These are phyloP conservation scores for Leccinum imitatum DNA, from an alignment of 768 basidiomycete species.

Conservation along the genomic window DNA sequence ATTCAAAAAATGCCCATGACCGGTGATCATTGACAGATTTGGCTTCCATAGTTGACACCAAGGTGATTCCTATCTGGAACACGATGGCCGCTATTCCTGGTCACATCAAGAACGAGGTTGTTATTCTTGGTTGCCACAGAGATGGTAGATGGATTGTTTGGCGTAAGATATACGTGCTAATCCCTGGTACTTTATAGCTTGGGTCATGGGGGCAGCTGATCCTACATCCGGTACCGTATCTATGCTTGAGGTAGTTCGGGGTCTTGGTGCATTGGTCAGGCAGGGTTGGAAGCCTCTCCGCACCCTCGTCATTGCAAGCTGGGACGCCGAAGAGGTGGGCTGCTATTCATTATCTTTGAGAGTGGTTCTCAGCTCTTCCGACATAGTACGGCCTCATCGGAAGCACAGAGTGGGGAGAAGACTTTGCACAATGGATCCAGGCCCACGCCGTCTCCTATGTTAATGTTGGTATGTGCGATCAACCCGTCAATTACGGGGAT, in stretches of 20 bases:
- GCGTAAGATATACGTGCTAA: background rate
- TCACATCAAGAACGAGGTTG: constrained; percentile 76
- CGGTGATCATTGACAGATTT: background rate
- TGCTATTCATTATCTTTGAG: background rate
- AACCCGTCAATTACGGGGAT: background rate
- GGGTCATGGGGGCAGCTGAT: constrained; percentile 52
- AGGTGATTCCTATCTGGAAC: constrained; percentile 91
- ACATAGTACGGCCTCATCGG: constrained; percentile 70
- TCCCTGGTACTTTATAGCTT: constrained; percentile 21
- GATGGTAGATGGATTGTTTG: constrained; percentile 55
- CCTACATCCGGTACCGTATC: constrained; percentile 57
- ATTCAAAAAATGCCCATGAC: background rate
- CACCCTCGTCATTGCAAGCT: constrained; percentile 71
- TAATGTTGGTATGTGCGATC: constrained; percentile 56
- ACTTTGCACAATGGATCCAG: constrained; percentile 79
- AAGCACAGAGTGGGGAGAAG: constrained; percentile 92
- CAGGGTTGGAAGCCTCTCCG: constrained; percentile 66
- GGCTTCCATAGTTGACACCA: constrained; percentile 56
- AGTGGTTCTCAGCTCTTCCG: background rate
- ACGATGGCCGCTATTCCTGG: constrained; percentile 82
- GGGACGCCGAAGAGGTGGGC: constrained; percentile 71
- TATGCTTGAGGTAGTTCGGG: constrained; percentile 54
- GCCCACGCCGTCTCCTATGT: constrained; percentile 82
- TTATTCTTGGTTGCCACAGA: constrained; percentile 83
- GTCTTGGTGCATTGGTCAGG: constrained; percentile 47